phyloP scores from a whole-genome alignment of 768 basidiomycete genomes.

The Epithele typhae region DNA sequence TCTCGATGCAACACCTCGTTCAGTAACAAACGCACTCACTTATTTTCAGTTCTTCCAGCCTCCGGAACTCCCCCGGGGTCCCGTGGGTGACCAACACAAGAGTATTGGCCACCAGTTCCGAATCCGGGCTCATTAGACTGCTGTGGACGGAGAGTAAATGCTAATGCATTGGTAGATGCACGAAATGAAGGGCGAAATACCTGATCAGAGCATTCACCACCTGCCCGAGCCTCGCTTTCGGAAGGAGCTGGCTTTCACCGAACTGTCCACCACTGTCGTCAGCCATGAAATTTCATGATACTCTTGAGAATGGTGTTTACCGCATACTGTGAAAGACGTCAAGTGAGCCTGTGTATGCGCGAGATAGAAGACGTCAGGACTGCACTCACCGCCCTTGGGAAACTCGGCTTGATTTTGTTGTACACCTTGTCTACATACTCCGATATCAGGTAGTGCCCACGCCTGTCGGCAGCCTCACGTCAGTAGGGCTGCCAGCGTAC shows the following conservation, averaged over 20 bases:
- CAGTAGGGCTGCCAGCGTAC: too few species aligned
- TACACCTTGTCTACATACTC: conserved; percentile 64
- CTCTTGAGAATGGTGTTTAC: conserved; percentile 37
- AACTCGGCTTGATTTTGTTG: conserved; percentile 60
- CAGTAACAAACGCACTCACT: too few species aligned
- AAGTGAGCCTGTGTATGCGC: conserved; percentile 1
- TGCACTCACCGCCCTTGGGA: conserved; percentile 66
- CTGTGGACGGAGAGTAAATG: conserved; percentile 38
- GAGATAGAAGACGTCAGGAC: not conserved
- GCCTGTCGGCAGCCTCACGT: too few species aligned
- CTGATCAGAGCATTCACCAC: conserved; percentile 72
- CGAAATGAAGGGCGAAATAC: conserved; percentile 38
- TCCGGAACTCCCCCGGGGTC: conserved; percentile 49
- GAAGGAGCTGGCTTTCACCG: conserved; percentile 67
- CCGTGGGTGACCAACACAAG: conserved; percentile 72
- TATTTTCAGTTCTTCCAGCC: conserved; percentile 76
- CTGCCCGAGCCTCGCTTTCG: conserved; percentile 65
- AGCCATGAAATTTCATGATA: conserved; percentile 1
- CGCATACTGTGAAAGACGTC: conserved; percentile 44
- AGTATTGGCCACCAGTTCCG: conserved; percentile 63
- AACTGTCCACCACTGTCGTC: conserved; percentile 42
- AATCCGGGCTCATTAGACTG: conserved; percentile 71
- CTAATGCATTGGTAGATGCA: too few species aligned
- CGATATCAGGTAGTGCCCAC: conserved; percentile 69
- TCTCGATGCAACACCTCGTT: too few species aligned